Conservation (phyloP, 306 rosid species). For the Inga oerstediana region DNA sequence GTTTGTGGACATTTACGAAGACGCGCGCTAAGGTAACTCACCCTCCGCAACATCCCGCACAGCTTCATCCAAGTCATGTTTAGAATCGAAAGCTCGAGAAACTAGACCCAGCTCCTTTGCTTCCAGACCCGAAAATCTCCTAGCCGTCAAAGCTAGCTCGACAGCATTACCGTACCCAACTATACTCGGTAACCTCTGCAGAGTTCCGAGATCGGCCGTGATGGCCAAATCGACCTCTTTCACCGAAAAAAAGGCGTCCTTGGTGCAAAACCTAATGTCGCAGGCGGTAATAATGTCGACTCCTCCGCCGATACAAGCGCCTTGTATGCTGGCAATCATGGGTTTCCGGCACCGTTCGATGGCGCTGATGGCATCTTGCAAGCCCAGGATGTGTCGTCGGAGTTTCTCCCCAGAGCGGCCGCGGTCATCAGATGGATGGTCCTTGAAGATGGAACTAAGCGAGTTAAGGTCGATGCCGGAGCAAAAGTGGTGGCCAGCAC, state of each 20-base stretch:
- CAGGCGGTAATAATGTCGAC: conserved; percentile 79
- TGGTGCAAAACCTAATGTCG: conserved; percentile 72
- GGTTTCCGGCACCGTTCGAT: conserved; percentile 88
- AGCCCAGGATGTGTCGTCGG: conserved; percentile 58
- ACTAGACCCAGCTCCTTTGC: conserved; percentile 75
- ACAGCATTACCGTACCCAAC: conserved; percentile 79
- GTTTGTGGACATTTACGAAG: background rate
- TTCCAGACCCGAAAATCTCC: conserved; percentile 73
- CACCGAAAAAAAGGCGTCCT: conserved; percentile 84
- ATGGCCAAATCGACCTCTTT: conserved; percentile 84
- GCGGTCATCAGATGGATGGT: conserved; percentile 35
- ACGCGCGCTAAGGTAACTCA: conserved; percentile 19
- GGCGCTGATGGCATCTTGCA: conserved; percentile 79
- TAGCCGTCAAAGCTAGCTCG: conserved; percentile 83
- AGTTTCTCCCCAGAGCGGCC: conserved; percentile 64
- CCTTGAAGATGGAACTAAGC: conserved; percentile 27
- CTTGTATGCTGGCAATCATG: conserved; percentile 72
- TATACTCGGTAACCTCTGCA: conserved; percentile 78
- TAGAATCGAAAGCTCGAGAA: conserved; percentile 56
- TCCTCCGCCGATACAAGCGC: conserved; percentile 86
- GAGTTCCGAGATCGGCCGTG: conserved; percentile 84
- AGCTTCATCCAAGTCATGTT: conserved; percentile 46
- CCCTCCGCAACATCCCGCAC: conserved; percentile 59
- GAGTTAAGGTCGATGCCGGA: conserved; percentile 72
- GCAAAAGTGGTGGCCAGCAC: conserved; percentile 78